These are phyloP conservation scores for Sistotremastrum suecicum DNA, from an alignment of 768 basidiomycete genomes.

Conservation along the genomic window DNA sequence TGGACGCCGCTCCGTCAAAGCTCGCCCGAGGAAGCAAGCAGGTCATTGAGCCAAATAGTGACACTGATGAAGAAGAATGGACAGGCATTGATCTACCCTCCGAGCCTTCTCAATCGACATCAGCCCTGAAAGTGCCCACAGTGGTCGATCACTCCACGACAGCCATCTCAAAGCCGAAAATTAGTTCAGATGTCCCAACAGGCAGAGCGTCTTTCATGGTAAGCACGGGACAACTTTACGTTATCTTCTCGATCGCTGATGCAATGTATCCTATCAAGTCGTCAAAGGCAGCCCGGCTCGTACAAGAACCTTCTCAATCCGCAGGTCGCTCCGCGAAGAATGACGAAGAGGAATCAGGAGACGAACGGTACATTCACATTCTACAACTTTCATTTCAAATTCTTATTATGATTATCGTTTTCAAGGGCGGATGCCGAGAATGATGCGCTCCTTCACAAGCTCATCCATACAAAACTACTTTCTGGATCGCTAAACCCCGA, in stretches of 20 bases:
- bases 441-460: slow-evolving; percentile 61
- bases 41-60: background rate
- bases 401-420: background rate
- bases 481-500: slow-evolving; percentile 58
- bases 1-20: background rate
- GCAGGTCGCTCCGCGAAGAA: slow-evolving; percentile 10
- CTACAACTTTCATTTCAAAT: background rate
- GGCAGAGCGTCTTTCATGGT: slow-evolving; percentile 32
- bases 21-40: background rate
- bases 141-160: slow-evolving; percentile 6
- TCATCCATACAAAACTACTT: slow-evolving; percentile 68
- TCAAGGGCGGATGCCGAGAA: slow-evolving; percentile 61
- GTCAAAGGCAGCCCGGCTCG: slow-evolving; percentile 57
- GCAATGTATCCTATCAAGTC: slow-evolving; percentile 33
- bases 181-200: slow-evolving; percentile 23
- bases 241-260: slow-evolving; percentile 43
- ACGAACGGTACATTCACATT: slow-evolving; percentile 32
- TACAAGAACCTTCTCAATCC: slow-evolving; percentile 17
- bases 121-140: slow-evolving; percentile 4
- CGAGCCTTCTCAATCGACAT: slow-evolving; percentile 11
- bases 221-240: slow-evolving; percentile 21
- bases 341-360: slow-evolving; percentile 30
- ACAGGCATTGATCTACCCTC: slow-evolving; percentile 19
- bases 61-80: slow-evolving; percentile 26
- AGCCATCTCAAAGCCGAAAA: background rate